A percentile compares a stretch with the other conserved stretches of the same genome.
These are phyloP conservation scores for Dipteronia dyeriana DNA, from an alignment of 345 rosid genomes.

Conservation along the genomic window DNA sequence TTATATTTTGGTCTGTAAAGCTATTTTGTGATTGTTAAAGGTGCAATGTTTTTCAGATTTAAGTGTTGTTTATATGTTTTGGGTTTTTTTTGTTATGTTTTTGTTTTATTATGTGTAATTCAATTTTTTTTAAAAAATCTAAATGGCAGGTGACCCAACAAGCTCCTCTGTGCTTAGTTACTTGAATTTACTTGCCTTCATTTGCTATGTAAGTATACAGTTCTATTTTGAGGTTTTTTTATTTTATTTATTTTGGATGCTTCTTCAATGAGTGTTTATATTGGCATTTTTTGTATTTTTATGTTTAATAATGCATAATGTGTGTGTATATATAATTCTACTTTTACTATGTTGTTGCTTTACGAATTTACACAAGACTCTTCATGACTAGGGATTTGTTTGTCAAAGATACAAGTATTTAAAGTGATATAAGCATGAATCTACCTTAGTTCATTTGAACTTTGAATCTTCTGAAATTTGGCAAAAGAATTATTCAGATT, in stretches of 20 bases:
- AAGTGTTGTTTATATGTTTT: background rate
- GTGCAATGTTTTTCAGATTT: too few species aligned
- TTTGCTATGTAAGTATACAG: background rate
- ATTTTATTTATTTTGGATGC: background rate
- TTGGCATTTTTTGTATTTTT: background rate
- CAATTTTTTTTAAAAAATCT: background rate
- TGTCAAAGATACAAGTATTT: background rate
- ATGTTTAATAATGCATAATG: too few species aligned
- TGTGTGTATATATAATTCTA: background rate
- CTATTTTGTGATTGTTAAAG: background rate
- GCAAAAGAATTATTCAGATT: background rate
- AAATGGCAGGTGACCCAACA: slow-evolving; percentile 3
- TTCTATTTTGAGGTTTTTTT: background rate
- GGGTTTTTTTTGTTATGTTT: background rate
- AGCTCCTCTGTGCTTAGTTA: background rate
- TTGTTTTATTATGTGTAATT: background rate
- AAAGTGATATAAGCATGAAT: background rate
- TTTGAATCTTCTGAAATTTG: background rate
- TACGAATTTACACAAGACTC: background rate
- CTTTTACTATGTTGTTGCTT: background rate
- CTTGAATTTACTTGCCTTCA: background rate
- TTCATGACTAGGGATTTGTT: background rate
- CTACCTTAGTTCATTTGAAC: background rate
- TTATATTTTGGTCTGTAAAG: background rate
- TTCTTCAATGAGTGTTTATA: background rate